phyloP scores from a whole-genome alignment of 83 land plant genomes.

The Isoetes engelmannii region DNA sequence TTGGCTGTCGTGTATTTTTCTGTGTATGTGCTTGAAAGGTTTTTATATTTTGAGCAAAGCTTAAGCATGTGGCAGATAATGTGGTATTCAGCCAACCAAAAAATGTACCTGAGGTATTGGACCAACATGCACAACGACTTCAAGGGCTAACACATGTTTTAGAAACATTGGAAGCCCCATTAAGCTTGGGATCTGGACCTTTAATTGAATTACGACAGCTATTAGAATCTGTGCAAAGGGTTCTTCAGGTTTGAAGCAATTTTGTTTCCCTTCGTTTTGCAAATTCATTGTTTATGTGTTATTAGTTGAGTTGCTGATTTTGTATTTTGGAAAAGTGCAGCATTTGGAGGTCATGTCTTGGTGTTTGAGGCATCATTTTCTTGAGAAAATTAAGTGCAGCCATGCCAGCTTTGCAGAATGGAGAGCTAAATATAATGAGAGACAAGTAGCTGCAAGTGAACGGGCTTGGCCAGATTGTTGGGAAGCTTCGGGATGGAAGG shows the following conservation, averaged over 20 bases:
- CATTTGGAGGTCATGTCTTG: conserved; percentile 87
- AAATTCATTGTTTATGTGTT: neutral
- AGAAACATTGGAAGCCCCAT: conserved; percentile 67
- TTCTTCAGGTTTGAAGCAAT: conserved; percentile 56
- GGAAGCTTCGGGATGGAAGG: conserved; percentile 14
- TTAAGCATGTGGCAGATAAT: conserved; percentile 31
- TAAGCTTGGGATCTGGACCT: conserved; percentile 37
- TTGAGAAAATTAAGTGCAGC: conserved; percentile 50
- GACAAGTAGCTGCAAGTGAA: conserved; percentile 57
- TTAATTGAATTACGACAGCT: conserved; percentile 63
- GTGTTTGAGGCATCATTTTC: conserved; percentile 75
- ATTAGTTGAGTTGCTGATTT: neutral
- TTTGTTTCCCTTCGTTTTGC: neutral
- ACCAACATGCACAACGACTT: conserved; percentile 36
- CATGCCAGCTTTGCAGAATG: conserved; percentile 41
- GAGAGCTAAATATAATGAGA: conserved; percentile 44
- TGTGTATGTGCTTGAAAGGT: too few relatives aligned
- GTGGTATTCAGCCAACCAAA: conserved; percentile 38
- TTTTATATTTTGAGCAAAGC: too few relatives aligned
- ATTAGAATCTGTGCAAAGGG: conserved; percentile 50
- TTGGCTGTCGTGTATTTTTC: too few relatives aligned
- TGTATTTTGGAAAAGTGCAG: conserved; percentile 29
- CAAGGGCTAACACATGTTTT: conserved; percentile 56
- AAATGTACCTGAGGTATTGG: conserved; percentile 31
- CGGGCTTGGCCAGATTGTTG: conserved; percentile 57